phyloP scores from a whole-genome alignment of 441 rosid genomes.

The Daphne laureola region DNA sequence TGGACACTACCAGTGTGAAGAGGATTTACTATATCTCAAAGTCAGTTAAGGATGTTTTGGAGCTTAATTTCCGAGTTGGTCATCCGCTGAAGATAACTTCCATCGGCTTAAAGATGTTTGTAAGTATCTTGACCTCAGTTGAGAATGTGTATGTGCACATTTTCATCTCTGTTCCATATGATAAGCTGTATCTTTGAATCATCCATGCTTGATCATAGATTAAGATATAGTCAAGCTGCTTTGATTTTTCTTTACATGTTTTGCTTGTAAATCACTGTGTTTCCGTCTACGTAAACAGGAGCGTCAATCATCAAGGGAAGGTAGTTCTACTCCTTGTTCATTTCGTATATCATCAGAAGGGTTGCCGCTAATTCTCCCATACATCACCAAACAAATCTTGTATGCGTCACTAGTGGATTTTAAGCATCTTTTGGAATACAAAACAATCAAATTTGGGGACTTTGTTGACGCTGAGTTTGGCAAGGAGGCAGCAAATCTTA shows the following conservation, averaged over 20 bases:
- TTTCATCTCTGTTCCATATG: not conserved
- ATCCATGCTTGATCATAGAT: not conserved
- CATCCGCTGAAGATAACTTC: conserved; percentile 88
- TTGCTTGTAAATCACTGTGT: conserved; percentile 1
- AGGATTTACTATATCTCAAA: conserved; percentile 85
- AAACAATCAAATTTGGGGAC: conserved; percentile 64
- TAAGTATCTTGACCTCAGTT: conserved; percentile 33
- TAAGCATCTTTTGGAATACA: conserved; percentile 71
- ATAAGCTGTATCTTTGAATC: not conserved
- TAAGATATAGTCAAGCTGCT: not conserved
- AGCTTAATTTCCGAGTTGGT: conserved; percentile 62
- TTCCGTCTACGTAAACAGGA: conserved; percentile 34
- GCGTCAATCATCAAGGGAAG: conserved; percentile 80
- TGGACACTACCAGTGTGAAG: conserved; percentile 73
- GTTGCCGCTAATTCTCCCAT: conserved; percentile 80
- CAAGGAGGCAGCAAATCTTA: conserved; percentile 59
- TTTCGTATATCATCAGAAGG: conserved; percentile 96
- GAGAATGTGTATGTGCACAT: not conserved
- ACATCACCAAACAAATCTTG: conserved; percentile 76
- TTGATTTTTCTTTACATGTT: not conserved
- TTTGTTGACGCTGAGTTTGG: conserved; percentile 63
- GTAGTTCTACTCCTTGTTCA: conserved; percentile 53
- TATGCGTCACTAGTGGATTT: conserved; percentile 57
- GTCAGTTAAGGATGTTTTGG: conserved; percentile 73
- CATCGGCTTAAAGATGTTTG: conserved; percentile 94